phyloP scores from a whole-genome alignment of 306 rosid species.

The Datisca glomerata region DNA sequence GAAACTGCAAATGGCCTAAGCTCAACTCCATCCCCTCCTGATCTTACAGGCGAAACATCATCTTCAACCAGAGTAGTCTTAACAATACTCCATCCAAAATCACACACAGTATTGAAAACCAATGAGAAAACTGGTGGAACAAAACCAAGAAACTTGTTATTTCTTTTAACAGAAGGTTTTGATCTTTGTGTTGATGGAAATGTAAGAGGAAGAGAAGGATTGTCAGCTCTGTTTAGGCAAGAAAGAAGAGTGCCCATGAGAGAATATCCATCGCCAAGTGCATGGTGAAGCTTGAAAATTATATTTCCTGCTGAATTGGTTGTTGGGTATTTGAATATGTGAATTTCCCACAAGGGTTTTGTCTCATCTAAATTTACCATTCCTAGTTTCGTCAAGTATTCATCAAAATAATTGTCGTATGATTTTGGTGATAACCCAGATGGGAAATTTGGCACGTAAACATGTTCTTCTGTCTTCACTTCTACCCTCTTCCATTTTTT shows the following conservation, averaged over 20 bases:
- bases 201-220: slow-evolving; percentile 41
- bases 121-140: slow-evolving; percentile 15
- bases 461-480: slow-evolving; percentile 33
- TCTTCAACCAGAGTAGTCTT: slow-evolving; percentile 32
- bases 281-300: slow-evolving; percentile 43
- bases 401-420: slow-evolving; percentile 18
- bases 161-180: neutral
- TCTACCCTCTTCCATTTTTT: slow-evolving; percentile 35
- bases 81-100: slow-evolving; percentile 30
- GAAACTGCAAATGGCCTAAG: slow-evolving; percentile 23
- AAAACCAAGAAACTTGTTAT: neutral
- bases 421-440: slow-evolving; percentile 12
- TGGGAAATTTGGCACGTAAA: slow-evolving; percentile 19
- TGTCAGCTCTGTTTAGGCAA: slow-evolving; percentile 30
- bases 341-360: slow-evolving; percentile 48
- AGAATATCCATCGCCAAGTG: slow-evolving; percentile 61
- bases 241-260: slow-evolving; percentile 57
- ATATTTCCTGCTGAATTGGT: slow-evolving; percentile 17
- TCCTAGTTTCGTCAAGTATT: slow-evolving; percentile 27
- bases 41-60: slow-evolving; percentile 40
- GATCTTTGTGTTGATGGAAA: slow-evolving; percentile 27
- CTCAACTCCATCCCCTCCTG: slow-evolving; percentile 21
- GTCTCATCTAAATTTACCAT: slow-evolving; percentile 16
- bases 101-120: slow-evolving; percentile 15
- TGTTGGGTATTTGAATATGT: slow-evolving; percentile 38